Evolutionary conservation across 108 stramenopile genomes (phyloP).

Genomic region (Epithemia pelagica): DNA sequence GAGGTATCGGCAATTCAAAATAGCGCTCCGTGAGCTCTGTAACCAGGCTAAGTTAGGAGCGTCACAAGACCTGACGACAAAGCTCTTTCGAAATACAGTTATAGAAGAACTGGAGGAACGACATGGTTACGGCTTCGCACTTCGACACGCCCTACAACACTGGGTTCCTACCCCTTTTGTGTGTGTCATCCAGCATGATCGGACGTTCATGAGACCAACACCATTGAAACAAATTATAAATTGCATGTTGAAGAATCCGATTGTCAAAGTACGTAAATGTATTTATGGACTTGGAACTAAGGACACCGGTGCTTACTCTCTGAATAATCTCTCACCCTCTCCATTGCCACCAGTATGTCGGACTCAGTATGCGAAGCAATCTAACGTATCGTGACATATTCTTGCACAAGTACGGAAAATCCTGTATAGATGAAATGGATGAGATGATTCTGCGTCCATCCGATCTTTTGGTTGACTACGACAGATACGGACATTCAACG

Average conservation of each 20-base stretch:
- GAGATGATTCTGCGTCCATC: constrained; percentile 44
- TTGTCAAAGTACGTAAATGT: no score
- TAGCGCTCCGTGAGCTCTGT: constrained; percentile 39
- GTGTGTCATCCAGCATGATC: constrained; percentile 88
- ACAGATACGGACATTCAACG: constrained; percentile 41
- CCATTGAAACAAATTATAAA: constrained; percentile 47
- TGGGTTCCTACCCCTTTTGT: constrained; percentile 66
- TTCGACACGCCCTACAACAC: constrained; percentile 59
- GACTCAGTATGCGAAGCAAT: constrained; percentile 69
- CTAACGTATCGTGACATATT: constrained; percentile 71
- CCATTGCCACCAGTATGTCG: no score
- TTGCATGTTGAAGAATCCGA: constrained; percentile 52
- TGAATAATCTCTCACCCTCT: no score
- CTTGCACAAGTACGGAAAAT: constrained; percentile 56
- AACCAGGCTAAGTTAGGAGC: constrained; percentile 15
- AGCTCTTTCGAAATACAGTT: constrained; percentile 44
- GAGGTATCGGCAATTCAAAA: constrained; percentile 63
- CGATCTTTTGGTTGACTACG: constrained; percentile 45
- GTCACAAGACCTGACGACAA: no score
- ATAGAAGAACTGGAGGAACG: constrained; percentile 64
- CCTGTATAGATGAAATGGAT: constrained; percentile 41
- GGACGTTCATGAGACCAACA: constrained; percentile 75
- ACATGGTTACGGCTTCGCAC: constrained; percentile 84
- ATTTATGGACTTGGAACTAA: no score
- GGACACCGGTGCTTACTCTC: no score